Conservation (phyloP, 2,329 filamentous ascomycete species). For the Rhinocladiella similis region DNA sequence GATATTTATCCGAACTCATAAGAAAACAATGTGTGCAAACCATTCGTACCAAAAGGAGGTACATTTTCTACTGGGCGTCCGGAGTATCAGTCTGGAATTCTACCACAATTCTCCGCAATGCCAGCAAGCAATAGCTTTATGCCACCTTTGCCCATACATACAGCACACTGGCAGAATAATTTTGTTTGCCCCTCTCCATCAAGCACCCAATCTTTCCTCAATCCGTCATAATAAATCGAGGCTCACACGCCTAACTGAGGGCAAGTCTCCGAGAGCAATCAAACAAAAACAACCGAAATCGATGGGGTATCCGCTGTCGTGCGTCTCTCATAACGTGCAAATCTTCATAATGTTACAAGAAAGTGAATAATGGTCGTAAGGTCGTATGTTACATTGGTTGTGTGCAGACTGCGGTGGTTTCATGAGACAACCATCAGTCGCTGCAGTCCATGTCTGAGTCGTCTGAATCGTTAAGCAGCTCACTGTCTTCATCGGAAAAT, state of each 20-base stretch:
- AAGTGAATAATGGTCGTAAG: slow-evolving; percentile 13
- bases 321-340: slow-evolving; percentile 23
- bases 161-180: not conserved
- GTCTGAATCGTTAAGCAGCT: not conserved
- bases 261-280: slow-evolving; percentile 5
- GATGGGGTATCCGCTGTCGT: slow-evolving; percentile 19
- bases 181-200: slow-evolving; percentile 4
- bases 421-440: slow-evolving; percentile 2
- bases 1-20: too few relatives aligned
- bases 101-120: not conserved
- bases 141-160: slow-evolving; percentile 7
- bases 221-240: slow-evolving; percentile 2
- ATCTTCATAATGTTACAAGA: slow-evolving; percentile 17
- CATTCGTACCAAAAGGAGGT: not conserved
- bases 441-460: slow-evolving; percentile 22
- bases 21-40: not conserved
- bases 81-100: not conserved
- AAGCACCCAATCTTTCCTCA: slow-evolving; percentile 2
- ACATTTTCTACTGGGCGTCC: too few relatives aligned
- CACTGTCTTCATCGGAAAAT: slow-evolving; percentile 13
- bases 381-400: slow-evolving; percentile 15
- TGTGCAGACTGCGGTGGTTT: not conserved
- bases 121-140: not conserved
- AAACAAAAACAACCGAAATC: slow-evolving; percentile 9
- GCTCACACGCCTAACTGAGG: slow-evolving; percentile 1